Evolutionary conservation across 2,329 filamentous ascomycete species (phyloP), one percentile per base, ranked within the genome.

Genomic region (Byssochlamys sp.): DNA sequence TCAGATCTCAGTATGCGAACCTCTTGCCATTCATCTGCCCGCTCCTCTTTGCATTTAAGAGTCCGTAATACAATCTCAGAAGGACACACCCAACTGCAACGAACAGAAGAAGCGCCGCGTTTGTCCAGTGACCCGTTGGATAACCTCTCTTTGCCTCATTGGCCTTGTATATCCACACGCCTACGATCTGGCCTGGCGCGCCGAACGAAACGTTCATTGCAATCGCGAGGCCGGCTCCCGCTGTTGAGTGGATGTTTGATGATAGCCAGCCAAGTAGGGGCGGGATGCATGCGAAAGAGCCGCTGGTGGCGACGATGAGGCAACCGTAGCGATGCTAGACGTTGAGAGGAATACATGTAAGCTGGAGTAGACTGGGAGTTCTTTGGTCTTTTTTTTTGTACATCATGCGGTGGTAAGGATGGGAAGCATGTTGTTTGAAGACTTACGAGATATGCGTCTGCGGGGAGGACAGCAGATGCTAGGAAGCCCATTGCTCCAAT

Each of bases 151-250:
- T 69, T 19, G 78, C 80, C 69, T 90, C 84, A 10, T 81, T 73
- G 0, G 81, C 77, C 66, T 86, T 86, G 72, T 89, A 89, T 60
- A 88, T 89, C 85, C 85, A 90, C 0, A 88, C 84, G 0, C 86
- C 87, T 0, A 84, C 81, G 48, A 90, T 89, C 69, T 89, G 86
- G 0, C 87, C 86, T 0, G 86, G 78, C 0, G 85, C 86, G 0
- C 85, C 86, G 53, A 87, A 78, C 1, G 82, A 84, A 14, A 89
- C 81, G 61, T 89, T 89, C 60, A 90, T 71, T 0, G 86, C 87
- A 57, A 89, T 86, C 1, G 86, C 86, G 10, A 90, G 77, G 0
- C 86, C 86, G 0, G 83, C 82, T 0, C 85, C 80, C 0, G 83
- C 82, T 0, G 86, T 88, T 56, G 79, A 83, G 65, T 81, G 82